Conservation (phyloP, 2,329 filamentous ascomycete species). For the Teratosphaeriaceae sp. region DNA sequence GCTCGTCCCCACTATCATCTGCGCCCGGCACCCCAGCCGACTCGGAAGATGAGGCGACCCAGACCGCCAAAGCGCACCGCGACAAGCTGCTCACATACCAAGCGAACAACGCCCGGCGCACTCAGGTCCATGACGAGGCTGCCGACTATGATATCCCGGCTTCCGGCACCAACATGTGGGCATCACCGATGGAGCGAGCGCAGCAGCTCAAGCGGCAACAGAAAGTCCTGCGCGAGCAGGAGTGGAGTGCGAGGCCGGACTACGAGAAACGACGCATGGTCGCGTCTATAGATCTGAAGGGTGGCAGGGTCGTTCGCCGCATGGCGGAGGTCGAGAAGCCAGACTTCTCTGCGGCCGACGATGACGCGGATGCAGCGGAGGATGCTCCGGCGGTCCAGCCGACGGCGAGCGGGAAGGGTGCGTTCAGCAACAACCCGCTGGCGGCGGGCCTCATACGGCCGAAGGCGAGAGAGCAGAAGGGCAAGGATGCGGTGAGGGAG, state of each 20-base stretch:
- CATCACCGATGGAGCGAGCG: conserved; percentile 73
- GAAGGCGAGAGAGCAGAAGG: conserved; percentile 49
- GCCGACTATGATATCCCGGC: conserved; percentile 61
- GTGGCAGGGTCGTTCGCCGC: conserved; percentile 66
- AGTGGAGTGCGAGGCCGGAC: conserved; percentile 77
- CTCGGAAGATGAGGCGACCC: conserved; percentile 48
- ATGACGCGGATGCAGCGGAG: conserved; percentile 29
- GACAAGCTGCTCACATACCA: conserved; percentile 79
- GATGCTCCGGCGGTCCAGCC: conserved; percentile 24
- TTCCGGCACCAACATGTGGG: conserved; percentile 68
- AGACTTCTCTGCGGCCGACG: conserved; percentile 47
- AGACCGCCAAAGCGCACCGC: conserved; percentile 67
- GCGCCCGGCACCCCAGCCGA: conserved; percentile 18
- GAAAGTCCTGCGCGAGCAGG: conserved; percentile 73
- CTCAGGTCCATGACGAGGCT: conserved; percentile 80
- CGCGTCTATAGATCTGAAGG: conserved; percentile 74
- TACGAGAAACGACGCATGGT: conserved; percentile 85
- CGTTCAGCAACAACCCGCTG: conserved; percentile 64
- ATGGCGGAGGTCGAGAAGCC: conserved; percentile 58
- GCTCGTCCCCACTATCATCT: conserved; percentile 31
- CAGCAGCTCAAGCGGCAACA: conserved; percentile 80
- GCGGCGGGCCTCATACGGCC: conserved; percentile 60
- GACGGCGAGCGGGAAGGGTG: conserved; percentile 34
- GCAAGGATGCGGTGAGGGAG: conserved; percentile 31
- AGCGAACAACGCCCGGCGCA: conserved; percentile 75